Percentiles rank a stretch among this genome's conserved stretches.
phyloP scores from a whole-genome alignment of 805 yeast species.

The Naumovozyma baii region DNA sequence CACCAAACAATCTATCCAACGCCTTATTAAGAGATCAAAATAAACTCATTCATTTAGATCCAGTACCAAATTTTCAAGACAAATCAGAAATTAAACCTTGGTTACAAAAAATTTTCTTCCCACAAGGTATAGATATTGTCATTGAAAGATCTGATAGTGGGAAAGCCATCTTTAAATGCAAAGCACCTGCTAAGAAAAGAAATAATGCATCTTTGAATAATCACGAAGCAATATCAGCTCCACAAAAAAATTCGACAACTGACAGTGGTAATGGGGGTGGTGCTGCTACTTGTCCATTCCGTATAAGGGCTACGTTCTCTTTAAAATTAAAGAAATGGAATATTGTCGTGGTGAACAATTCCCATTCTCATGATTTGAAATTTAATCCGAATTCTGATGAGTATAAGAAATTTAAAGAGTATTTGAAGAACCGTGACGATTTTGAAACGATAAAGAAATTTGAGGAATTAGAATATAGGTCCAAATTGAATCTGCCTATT shows the following conservation, averaged over 20 bases:
- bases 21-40: slow-evolving; percentile 12
- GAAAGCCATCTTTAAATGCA: slow-evolving; percentile 55
- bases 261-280: no score
- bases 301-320: slow-evolving; percentile 54
- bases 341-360: slow-evolving; percentile 49
- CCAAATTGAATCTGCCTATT: slow-evolving; percentile 26
- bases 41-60: slow-evolving; percentile 30
- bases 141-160: slow-evolving; percentile 53
- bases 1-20: slow-evolving; percentile 8
- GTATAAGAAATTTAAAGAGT: slow-evolving; percentile 28
- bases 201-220: slow-evolving; percentile 6
- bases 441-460: slow-evolving; percentile 28
- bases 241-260: neutral
- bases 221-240: slow-evolving; percentile 3
- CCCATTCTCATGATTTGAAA: slow-evolving; percentile 45
- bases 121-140: slow-evolving; percentile 45
- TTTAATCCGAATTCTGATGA: slow-evolving; percentile 30
- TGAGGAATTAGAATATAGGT: slow-evolving; percentile 30
- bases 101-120: slow-evolving; percentile 41
- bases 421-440: slow-evolving; percentile 21
- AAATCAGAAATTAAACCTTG: slow-evolving; percentile 52
- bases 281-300: slow-evolving; percentile 44
- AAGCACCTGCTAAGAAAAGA: slow-evolving; percentile 25
- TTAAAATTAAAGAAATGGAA: slow-evolving; percentile 46
- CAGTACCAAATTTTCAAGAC: slow-evolving; percentile 33